phyloP scores from a whole-genome alignment of 1,284 basidiomycete species.

The Afroboletus lepidellus region DNA sequence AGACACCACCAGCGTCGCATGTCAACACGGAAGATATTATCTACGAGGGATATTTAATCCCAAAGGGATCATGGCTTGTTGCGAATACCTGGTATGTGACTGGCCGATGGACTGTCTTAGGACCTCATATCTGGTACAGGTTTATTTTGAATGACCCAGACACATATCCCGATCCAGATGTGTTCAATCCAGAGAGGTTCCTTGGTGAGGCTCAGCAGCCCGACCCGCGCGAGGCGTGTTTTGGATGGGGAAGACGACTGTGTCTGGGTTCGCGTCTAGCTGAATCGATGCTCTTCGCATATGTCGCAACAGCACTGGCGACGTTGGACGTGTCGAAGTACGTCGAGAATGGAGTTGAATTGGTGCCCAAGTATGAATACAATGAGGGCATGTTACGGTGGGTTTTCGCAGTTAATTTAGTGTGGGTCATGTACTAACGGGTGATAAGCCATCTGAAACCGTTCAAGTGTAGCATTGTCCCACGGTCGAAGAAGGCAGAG shows the following conservation, averaged over 20 bases:
- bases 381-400: constrained; percentile 2
- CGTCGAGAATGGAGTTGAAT: background rate
- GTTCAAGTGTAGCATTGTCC: constrained; percentile 17
- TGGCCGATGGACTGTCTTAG: background rate
- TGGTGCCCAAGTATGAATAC: background rate
- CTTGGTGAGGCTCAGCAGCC: background rate
- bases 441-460: constrained; percentile 14
- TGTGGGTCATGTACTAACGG: background rate
- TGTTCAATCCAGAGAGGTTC: constrained; percentile 1
- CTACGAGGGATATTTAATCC: constrained; percentile 1
- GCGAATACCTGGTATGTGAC: background rate
- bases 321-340: constrained; percentile 12
- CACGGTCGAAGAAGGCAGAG: constrained; percentile 5
- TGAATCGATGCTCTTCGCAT: constrained; percentile 15
- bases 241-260: constrained; percentile 3
- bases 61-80: background rate
- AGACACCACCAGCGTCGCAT: background rate
- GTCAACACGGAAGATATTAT: background rate
- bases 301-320: constrained; percentile 16
- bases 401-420: background rate
- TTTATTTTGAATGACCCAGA: background rate
- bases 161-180: background rate
- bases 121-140: background rate
- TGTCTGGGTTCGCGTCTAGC: constrained; percentile 16
- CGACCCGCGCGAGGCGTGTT: constrained; percentile 7